Evolutionary conservation across 192 early-diverging fungal species (phyloP).

Genomic region (Jimgerdemannia lactiflua): DNA sequence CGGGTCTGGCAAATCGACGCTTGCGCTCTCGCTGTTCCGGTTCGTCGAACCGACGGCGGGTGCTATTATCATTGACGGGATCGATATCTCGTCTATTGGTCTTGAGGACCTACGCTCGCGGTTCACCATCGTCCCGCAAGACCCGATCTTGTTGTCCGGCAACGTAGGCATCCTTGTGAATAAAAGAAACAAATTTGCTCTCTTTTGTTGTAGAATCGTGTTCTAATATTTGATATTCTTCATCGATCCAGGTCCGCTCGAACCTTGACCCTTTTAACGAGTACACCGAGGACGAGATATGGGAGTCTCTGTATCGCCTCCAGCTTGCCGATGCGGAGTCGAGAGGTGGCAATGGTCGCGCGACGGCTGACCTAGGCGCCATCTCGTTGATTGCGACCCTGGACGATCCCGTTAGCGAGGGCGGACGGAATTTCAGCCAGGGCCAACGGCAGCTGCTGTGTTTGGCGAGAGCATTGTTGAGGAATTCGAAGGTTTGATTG

Average conservation of each 20-base stretch:
- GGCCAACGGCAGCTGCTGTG: conserved; percentile 81
- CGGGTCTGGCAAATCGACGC: conserved; percentile 77
- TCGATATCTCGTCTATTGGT: conserved; percentile 67
- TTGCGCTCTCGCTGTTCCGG: conserved; percentile 74
- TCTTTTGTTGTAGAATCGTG: not conserved
- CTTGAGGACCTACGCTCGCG: conserved; percentile 70
- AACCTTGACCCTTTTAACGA: conserved; percentile 90
- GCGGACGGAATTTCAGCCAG: conserved; percentile 76
- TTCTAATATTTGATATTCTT: not conserved
- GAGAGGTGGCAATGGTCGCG: not conserved
- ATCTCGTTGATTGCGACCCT: conserved; percentile 43
- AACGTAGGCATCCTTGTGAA: conserved; percentile 25
- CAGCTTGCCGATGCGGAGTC: conserved; percentile 19
- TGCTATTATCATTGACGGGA: conserved; percentile 65
- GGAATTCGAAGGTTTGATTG: conserved; percentile 51
- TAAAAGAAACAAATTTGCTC: not conserved
- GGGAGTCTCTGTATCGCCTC: conserved; percentile 72
- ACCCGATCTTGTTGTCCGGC: conserved; percentile 48
- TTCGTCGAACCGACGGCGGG: conserved; percentile 74
- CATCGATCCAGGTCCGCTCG: conserved; percentile 41
- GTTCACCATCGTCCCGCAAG: conserved; percentile 82
- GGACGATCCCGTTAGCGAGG: conserved; percentile 80
- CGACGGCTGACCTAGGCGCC: not conserved
- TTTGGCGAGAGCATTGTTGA: conserved; percentile 76
- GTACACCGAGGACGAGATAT: conserved; percentile 74